Conservation (phyloP, 768 basidiomycete species). For the Termitomyces sp. region DNA sequence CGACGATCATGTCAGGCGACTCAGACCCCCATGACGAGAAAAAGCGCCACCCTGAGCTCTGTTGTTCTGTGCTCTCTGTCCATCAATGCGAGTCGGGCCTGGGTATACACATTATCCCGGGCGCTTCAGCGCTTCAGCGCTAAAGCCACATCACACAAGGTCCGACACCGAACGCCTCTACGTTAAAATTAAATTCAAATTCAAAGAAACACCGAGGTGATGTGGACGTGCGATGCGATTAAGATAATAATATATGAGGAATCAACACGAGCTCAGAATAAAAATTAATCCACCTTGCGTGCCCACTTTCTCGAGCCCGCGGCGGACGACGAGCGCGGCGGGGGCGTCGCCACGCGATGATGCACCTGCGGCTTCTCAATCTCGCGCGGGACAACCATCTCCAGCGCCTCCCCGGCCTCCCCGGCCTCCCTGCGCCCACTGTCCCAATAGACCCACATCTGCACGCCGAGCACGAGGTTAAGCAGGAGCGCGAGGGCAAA, state of each 20-base stretch:
- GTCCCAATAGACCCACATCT: slow-evolving; percentile 85
- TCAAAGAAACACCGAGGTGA: too few species aligned
- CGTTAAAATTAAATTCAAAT: too few species aligned
- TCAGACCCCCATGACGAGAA: too few species aligned
- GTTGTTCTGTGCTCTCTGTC: too few species aligned
- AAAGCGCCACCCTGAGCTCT: too few species aligned
- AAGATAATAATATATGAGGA: neutral
- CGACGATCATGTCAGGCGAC: too few species aligned
- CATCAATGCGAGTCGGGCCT: too few species aligned
- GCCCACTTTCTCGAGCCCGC: slow-evolving; percentile 65
- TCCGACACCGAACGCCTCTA: slow-evolving; percentile 10
- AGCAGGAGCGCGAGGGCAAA: slow-evolving; percentile 79
- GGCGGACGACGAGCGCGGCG: slow-evolving; percentile 35
- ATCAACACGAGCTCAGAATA: slow-evolving; percentile 14
- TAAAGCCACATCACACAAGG: neutral
- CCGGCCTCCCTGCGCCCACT: neutral
- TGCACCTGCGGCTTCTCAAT: slow-evolving; percentile 20
- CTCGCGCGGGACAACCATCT: slow-evolving; percentile 3
- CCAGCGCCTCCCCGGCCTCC: slow-evolving; percentile 12
- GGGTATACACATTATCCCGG: too few species aligned
- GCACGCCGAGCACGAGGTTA: slow-evolving; percentile 77
- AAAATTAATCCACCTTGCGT: slow-evolving; percentile 60
- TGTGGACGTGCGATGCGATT: too few species aligned
- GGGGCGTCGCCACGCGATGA: slow-evolving; percentile 35
- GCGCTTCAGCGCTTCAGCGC: too few species aligned